Percentiles rank a stretch among this genome's conserved stretches.
Evolutionary conservation across 192 early-diverging fungal genomes (phyloP).

Genomic region (Phycomyces nitens): DNA sequence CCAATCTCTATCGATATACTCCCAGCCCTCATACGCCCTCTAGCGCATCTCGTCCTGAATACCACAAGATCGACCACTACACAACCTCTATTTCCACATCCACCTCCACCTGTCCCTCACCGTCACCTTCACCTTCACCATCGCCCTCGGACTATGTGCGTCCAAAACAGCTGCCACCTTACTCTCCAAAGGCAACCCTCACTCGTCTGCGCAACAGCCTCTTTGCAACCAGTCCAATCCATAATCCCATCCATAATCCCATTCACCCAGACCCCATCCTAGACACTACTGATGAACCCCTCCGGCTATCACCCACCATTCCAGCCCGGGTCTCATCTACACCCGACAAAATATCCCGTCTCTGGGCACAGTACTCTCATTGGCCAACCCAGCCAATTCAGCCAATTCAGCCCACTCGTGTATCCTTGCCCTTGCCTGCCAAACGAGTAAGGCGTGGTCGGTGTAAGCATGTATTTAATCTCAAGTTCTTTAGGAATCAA

Average conservation of each 20-base stretch:
- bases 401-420: too few species aligned
- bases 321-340: conserved; percentile 31
- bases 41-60: background rate
- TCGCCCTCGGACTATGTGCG: conserved; percentile 8
- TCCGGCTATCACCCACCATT: conserved; percentile 10
- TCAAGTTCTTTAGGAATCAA: conserved; percentile 8
- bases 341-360: conserved; percentile 31
- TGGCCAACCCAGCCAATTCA: background rate
- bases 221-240: conserved; percentile 11
- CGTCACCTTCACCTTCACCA: conserved; percentile 16
- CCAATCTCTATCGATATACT: conserved; percentile 17
- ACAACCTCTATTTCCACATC: conserved; percentile 6
- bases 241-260: conserved; percentile 19
- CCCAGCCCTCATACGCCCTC: background rate
- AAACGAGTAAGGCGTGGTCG: background rate
- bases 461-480: background rate
- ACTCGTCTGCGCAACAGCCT: conserved; percentile 1
- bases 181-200: background rate
- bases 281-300: background rate
- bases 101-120: conserved; percentile 4
- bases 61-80: too few species aligned
- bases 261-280: background rate
- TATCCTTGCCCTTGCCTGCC: too few species aligned
- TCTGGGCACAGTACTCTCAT: conserved; percentile 23
- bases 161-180: conserved; percentile 1